Percentiles rank a stretch among this genome's conserved stretches.
Conservation (phyloP, 805 yeast species). For the Yarrowia sp. region DNA sequence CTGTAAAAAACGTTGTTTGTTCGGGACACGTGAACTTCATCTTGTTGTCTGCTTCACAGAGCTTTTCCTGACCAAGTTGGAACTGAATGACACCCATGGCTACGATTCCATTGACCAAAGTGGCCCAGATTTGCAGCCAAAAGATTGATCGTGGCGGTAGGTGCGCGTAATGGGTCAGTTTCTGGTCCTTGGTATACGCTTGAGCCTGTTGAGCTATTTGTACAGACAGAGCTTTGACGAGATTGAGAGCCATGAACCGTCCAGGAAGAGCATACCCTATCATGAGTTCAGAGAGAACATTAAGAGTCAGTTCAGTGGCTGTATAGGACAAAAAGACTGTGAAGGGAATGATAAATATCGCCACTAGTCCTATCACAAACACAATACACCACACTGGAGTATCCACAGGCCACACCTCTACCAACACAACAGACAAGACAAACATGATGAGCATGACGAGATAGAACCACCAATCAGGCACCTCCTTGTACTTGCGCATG, state of each 20-base stretch:
- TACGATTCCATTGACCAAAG: conserved; percentile 44
- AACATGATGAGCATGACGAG: conserved; percentile 55
- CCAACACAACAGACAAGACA: conserved; percentile 44
- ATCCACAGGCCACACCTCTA: conserved; percentile 43
- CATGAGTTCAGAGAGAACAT: conserved; percentile 67
- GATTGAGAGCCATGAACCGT: conserved; percentile 61
- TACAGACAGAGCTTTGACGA: conserved; percentile 64
- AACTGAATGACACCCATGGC: conserved; percentile 46
- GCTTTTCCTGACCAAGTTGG: conserved; percentile 48
- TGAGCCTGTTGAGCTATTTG: conserved; percentile 69
- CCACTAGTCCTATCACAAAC: conserved; percentile 60
- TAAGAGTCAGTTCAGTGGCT: conserved; percentile 61
- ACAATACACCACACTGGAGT: conserved; percentile 61
- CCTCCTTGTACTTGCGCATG: conserved; percentile 59
- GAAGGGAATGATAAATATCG: conserved; percentile 66
- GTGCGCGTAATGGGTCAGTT: conserved; percentile 62
- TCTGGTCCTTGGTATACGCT: conserved; percentile 62
- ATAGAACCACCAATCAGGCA: conserved; percentile 78
- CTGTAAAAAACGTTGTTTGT: conserved; percentile 56
- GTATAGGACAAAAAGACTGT: conserved; percentile 68
- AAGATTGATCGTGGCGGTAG: conserved; percentile 43
- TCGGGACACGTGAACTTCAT: conserved; percentile 50
- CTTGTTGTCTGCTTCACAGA: conserved; percentile 47
- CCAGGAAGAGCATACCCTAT: conserved; percentile 72
- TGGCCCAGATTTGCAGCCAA: conserved; percentile 46